Evolutionary conservation across 2,329 filamentous ascomycete genomes (phyloP), one percentile per base, ranked within the genome.

Genomic region (Scortechinia acanthostroma): DNA sequence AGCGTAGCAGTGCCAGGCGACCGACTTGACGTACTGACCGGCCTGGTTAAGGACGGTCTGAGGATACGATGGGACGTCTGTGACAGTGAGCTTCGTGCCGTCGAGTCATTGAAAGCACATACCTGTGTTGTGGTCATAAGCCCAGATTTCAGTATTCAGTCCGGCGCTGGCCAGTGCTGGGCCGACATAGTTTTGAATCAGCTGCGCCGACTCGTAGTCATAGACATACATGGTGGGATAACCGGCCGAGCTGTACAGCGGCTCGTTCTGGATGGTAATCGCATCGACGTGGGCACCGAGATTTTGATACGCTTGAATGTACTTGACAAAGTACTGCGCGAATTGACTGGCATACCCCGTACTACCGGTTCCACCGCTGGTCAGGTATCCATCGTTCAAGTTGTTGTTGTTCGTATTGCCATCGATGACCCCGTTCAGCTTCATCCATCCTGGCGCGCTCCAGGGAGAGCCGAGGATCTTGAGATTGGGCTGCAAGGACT

Each of bases 191-290:
- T 69, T 51, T 23, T 56, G 58, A 43, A 66, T 68, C 33, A 68
- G 52, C 4, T 48, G 47, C 0, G 56, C 59, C 2, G 64, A 61
- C 52, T 69, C 63, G 42, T 64, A 61, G 3, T 57, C 59, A 17
- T 53, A 56, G 51, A 66, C 55, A 43, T 61, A 61, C 64, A 69
- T 62, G 35, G 63, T 67, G 3, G 64, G 61, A 28, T 62, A 60
- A 17, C 56, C 53, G 5, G 59, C 56, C 43, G 61, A 55, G 50
- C 55, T 66, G 54, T 68, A 66, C 15, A 67, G 55, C 1, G 66
- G 66, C 53, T 70, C 66, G 48, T 70, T 70, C 54, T 70, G 66
- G 33, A 69, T 61, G 37, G 65, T 67, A 52, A 69, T 65, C 48
- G 65, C 64, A 45, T 68, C 63, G 33, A 69, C 52, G 6, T 54